Evolutionary conservation across 2,329 filamentous ascomycete genomes (phyloP).

Genomic region (Fusarium solani-melongenae): DNA sequence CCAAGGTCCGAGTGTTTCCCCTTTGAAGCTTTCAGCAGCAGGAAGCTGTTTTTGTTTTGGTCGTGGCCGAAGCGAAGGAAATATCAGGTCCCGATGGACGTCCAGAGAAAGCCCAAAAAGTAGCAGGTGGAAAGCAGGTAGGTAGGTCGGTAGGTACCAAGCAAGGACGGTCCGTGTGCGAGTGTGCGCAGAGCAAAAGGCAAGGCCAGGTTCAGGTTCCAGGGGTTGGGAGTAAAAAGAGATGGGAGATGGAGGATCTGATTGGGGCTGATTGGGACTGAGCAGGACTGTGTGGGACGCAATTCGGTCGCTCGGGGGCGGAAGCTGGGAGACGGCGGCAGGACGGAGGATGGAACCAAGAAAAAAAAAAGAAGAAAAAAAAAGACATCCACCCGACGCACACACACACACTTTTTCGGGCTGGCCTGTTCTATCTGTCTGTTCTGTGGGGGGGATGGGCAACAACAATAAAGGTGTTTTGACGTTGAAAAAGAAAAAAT

Average conservation of each 20-base stretch:
- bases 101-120: constrained; percentile 38
- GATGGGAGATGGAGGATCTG: constrained; percentile 30
- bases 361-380: constrained; percentile 13
- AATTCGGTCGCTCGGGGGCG: constrained; percentile 33
- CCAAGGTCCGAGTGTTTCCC: constrained; percentile 16
- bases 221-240: constrained; percentile 29
- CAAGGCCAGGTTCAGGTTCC: constrained; percentile 1
- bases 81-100: constrained; percentile 37
- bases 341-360: constrained; percentile 27
- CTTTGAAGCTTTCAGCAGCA: constrained; percentile 17
- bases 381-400: neutral
- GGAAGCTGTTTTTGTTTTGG: constrained; percentile 15
- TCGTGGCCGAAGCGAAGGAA: constrained; percentile 17
- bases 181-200: constrained; percentile 18
- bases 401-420: constrained; percentile 16
- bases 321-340: constrained; percentile 35
- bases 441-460: neutral
- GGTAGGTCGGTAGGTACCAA: constrained; percentile 27
- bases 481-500: neutral
- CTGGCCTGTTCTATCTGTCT: neutral
- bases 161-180: constrained; percentile 22
- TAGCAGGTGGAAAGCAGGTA: constrained; percentile 6
- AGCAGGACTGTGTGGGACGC: constrained; percentile 40
- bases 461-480: neutral
- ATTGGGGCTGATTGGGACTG: constrained; percentile 43